These are phyloP conservation scores for Amaranthus palmeri DNA, from an alignment of 148 eudicot genomes.

Conservation along the genomic window DNA sequence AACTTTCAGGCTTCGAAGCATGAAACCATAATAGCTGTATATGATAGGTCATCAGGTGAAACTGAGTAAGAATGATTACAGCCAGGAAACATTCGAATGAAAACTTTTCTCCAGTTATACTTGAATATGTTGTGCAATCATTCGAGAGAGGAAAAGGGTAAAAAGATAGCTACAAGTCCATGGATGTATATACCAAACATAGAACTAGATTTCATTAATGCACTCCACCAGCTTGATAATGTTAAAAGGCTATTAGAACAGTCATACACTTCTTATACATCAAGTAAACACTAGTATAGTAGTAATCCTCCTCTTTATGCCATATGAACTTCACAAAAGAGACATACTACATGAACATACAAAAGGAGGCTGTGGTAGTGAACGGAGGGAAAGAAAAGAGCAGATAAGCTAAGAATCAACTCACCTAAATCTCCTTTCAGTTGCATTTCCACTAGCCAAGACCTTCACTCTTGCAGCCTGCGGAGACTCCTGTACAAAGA, in stretches of 20 bases:
- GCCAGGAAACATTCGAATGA: background rate
- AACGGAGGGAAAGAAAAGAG: background rate
- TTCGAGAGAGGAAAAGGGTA: background rate
- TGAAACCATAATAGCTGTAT: too few relatives aligned
- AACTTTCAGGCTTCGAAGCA: too few relatives aligned
- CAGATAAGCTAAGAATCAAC: constrained; percentile 2
- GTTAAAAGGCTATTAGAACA: background rate
- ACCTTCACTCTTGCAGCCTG: constrained; percentile 98
- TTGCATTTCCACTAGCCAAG: constrained; percentile 95
- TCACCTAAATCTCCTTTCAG: constrained; percentile 93
- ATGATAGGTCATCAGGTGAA: background rate
- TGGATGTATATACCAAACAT: constrained; percentile 2
- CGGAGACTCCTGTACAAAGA: constrained; percentile 80
- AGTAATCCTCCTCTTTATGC: background rate
- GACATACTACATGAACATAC: background rate
- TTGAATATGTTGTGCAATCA: background rate
- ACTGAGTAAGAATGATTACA: background rate
- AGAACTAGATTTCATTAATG: background rate
- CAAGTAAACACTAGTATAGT: background rate
- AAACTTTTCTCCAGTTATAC: background rate
- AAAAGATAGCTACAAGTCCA: background rate
- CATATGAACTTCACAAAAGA: background rate
- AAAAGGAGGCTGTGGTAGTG: background rate
- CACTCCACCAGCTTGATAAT: background rate
- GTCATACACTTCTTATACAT: background rate